These are phyloP conservation scores for Neurospora sp. DNA, from an alignment of 495 filamentous ascomycete species.

Conservation along the genomic window DNA sequence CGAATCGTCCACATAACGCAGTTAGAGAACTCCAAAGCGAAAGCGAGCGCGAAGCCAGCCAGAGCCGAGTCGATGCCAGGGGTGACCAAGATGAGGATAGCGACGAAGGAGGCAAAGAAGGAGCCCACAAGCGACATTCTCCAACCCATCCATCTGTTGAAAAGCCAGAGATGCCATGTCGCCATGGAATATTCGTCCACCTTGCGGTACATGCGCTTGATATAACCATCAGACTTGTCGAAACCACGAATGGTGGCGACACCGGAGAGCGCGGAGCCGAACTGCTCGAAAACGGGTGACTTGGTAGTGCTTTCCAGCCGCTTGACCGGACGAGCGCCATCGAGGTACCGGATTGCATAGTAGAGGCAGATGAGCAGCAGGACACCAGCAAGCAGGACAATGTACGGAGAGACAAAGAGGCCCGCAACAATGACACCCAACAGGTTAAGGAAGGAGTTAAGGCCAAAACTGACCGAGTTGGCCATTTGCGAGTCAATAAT, in stretches of 20 bases:
- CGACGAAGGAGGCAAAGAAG: slow-evolving; percentile 55
- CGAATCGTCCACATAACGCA: slow-evolving; percentile 51
- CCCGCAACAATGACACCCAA: slow-evolving; percentile 51
- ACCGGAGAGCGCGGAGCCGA: slow-evolving; percentile 59
- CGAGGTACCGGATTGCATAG: slow-evolving; percentile 50
- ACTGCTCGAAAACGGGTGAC: slow-evolving; percentile 69
- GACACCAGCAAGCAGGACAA: slow-evolving; percentile 46
- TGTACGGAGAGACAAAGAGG: slow-evolving; percentile 51
- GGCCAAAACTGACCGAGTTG: slow-evolving; percentile 46
- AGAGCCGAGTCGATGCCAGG: slow-evolving; percentile 60
- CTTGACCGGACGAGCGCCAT: slow-evolving; percentile 66
- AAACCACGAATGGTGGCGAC: slow-evolving; percentile 70
- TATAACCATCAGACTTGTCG: slow-evolving; percentile 51
- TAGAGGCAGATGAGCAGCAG: slow-evolving; percentile 45
- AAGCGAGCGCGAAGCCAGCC: slow-evolving; percentile 67
- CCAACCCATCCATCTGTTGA: slow-evolving; percentile 66
- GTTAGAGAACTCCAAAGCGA: slow-evolving; percentile 43
- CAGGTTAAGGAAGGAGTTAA: slow-evolving; percentile 41
- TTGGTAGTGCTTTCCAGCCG: slow-evolving; percentile 63
- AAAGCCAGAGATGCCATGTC: slow-evolving; percentile 59
- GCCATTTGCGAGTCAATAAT: slow-evolving; percentile 56
- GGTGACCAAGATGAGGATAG: slow-evolving; percentile 51
- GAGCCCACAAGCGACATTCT: slow-evolving; percentile 62
- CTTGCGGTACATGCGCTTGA: slow-evolving; percentile 52
- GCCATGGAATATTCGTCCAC: slow-evolving; percentile 55